Percentiles rank a stretch among this genome's conserved stretches.
These are phyloP conservation scores for Trichoderma oligosporum DNA, from an alignment of 2,329 filamentous ascomycete genomes.

Conservation along the genomic window DNA sequence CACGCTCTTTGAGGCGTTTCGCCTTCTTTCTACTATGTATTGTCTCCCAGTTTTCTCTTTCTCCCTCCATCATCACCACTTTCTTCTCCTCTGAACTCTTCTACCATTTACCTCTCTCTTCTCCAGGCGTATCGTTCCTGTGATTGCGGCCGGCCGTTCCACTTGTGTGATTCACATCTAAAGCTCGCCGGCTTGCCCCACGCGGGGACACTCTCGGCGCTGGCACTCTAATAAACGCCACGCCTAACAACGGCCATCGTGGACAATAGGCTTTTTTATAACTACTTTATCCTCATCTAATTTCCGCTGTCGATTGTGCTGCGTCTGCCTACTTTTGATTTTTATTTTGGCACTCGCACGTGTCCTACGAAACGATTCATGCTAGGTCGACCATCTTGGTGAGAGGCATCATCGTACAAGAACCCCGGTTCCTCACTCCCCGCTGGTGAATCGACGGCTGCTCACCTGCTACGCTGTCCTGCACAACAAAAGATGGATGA, in stretches of 20 bases:
- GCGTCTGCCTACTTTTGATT: neutral
- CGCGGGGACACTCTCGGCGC: constrained; percentile 1
- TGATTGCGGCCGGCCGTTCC: neutral
- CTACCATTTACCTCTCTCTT: neutral
- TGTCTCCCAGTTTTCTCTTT: neutral
- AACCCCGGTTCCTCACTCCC: constrained; percentile 4
- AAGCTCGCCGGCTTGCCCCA: neutral
- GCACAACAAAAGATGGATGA: constrained; percentile 36
- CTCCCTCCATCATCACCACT: neutral
- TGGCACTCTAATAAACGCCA: constrained; percentile 5
- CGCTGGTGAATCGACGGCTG: neutral
- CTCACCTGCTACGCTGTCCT: neutral
- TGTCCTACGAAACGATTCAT: constrained; percentile 1
- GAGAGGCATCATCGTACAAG: neutral
- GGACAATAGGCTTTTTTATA: constrained; percentile 6
- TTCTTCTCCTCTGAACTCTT: neutral
- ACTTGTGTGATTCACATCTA: neutral
- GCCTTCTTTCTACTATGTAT: neutral
- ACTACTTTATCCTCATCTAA: constrained; percentile 17
- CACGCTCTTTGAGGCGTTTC: constrained; percentile 2
- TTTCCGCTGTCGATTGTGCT: neutral
- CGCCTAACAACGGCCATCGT: constrained; percentile 3
- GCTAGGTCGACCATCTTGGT: neutral
- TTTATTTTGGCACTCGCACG: neutral
- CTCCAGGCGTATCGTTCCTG: neutral